These are phyloP conservation scores for Xenosphaeropsis pyriputrescens DNA, from an alignment of 2,329 filamentous ascomycete genomes.

Conservation along the genomic window DNA sequence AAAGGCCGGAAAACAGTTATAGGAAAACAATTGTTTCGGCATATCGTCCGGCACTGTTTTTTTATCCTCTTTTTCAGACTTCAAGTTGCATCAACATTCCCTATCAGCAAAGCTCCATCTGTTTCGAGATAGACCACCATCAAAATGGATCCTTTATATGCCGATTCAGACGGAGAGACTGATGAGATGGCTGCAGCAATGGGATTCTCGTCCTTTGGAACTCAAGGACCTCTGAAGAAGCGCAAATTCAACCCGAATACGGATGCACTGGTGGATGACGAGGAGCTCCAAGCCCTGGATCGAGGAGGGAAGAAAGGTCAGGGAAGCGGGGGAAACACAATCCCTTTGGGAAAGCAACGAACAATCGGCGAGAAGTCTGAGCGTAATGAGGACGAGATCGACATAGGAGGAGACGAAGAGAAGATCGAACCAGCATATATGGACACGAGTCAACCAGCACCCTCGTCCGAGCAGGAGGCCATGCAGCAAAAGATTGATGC, in stretches of 20 bases:
- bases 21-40: too few species aligned
- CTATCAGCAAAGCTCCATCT: background rate
- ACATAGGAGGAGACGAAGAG: constrained; percentile 9
- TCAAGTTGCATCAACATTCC: too few species aligned
- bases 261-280: constrained; percentile 30
- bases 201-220: constrained; percentile 62
- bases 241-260: constrained; percentile 46
- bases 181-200: constrained; percentile 50
- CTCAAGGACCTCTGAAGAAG: constrained; percentile 42
- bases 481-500: constrained; percentile 3
- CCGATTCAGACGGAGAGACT: constrained; percentile 19
- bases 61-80: too few species aligned
- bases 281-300: constrained; percentile 15
- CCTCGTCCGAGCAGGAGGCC: constrained; percentile 1
- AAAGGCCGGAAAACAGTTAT: too few species aligned
- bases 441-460: constrained; percentile 2
- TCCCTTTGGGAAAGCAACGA: constrained; percentile 14
- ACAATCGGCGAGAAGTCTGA: constrained; percentile 7
- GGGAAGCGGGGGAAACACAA: constrained; percentile 16
- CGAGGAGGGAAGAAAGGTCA: constrained; percentile 17
- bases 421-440: constrained; percentile 5
- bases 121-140: background rate
- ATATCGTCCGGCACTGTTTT: too few species aligned
- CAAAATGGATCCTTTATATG: constrained; percentile 1
- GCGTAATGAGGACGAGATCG: constrained; percentile 3